Evolutionary conservation across 78 protist genomes (phyloP).

Genomic region (Dictyostelium firmibasis): DNA sequence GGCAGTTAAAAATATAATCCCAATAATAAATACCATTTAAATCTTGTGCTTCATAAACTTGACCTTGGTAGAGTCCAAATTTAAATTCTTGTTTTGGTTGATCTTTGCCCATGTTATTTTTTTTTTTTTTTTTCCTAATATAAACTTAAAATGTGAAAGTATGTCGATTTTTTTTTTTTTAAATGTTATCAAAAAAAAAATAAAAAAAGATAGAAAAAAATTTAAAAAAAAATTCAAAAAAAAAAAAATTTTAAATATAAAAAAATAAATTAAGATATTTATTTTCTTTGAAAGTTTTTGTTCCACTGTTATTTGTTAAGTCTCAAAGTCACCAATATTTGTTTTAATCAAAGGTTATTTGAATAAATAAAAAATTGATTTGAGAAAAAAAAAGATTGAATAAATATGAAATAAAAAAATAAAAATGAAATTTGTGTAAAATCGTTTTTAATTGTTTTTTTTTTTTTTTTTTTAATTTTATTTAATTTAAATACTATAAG

Average conservation of each 20-base stretch:
- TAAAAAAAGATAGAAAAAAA: too few relatives aligned
- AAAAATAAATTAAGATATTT: not conserved
- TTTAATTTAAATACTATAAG: not conserved
- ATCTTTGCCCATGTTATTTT: not conserved
- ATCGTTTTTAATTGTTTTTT: not conserved
- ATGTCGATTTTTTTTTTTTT: not conserved
- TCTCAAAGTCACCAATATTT: not conserved
- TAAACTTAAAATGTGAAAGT: too few relatives aligned
- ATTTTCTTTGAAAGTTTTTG: too few relatives aligned
- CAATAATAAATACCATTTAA: not conserved
- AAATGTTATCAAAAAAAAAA: not conserved
- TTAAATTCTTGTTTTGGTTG: not conserved
- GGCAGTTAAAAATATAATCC: too few relatives aligned
- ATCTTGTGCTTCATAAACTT: not conserved
- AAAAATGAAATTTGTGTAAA: too few relatives aligned
- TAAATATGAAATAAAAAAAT: too few relatives aligned
- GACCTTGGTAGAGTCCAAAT: not conserved
- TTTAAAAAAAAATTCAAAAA: too few relatives aligned
- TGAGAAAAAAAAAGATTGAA: too few relatives aligned
- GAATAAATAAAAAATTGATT: too few relatives aligned
- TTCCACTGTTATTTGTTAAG: not conserved
- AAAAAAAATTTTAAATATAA: too few relatives aligned
- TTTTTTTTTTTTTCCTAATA: too few relatives aligned
- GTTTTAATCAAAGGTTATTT: too few relatives aligned
- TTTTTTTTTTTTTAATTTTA: not conserved